Conservation (phyloP, 108 stramenopile species). For the Nitzschia sp. region DNA sequence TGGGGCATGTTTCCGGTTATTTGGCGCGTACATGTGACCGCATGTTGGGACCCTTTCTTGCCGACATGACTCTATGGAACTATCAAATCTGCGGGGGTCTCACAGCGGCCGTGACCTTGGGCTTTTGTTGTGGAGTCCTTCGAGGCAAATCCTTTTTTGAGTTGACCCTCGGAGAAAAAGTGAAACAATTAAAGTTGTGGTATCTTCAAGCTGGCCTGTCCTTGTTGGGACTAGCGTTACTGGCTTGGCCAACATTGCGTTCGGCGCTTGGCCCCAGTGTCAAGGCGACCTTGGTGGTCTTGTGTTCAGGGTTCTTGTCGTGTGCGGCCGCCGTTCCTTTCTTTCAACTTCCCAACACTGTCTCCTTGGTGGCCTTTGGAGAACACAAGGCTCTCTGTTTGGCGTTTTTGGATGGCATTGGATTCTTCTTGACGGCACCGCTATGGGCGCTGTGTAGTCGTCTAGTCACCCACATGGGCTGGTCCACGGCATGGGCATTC, state of each 20-base stretch:
- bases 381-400: conserved; percentile 37
- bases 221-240: conserved; percentile 27
- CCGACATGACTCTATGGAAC: conserved; percentile 24
- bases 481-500: conserved; percentile 35
- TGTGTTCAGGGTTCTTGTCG: conserved; percentile 31
- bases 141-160: conserved; percentile 21
- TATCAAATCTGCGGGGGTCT: conserved; percentile 32
- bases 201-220: conserved; percentile 25
- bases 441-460: conserved; percentile 25
- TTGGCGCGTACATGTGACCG: conserved; percentile 39
- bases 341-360: conserved; percentile 37
- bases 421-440: conserved; percentile 37
- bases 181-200: conserved; percentile 12
- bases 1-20: conserved; percentile 33
- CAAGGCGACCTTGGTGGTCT: conserved; percentile 22
- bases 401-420: conserved; percentile 38
- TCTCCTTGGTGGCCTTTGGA: conserved; percentile 26
- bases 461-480: conserved; percentile 28
- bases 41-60: conserved; percentile 42
- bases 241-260: not conserved
- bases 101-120: conserved; percentile 40
- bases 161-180: conserved; percentile 16
- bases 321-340: conserved; percentile 43
- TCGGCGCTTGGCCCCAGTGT: not conserved
- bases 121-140: conserved; percentile 41